Percentiles rank a stretch among this genome's conserved stretches.
These are phyloP conservation scores for Talaromyces atroroseus DNA, from an alignment of 2,329 filamentous ascomycete genomes.

Conservation along the genomic window DNA sequence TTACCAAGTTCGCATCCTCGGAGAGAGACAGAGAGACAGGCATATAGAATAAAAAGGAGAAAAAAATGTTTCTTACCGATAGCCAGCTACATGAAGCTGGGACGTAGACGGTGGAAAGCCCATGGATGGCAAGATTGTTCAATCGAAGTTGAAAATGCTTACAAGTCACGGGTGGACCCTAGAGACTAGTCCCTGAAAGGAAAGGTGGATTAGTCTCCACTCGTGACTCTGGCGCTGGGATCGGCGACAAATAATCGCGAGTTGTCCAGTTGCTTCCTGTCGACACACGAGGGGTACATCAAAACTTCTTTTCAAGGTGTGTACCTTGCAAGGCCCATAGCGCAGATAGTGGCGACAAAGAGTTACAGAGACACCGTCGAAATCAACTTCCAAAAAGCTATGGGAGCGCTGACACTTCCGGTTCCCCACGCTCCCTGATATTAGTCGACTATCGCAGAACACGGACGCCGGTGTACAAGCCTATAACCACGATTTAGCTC, in stretches of 20 bases:
- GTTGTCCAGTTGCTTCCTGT: too few relatives aligned
- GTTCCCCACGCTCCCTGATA: slow-evolving; percentile 2
- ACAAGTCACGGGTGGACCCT: neutral
- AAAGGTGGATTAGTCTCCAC: slow-evolving; percentile 1
- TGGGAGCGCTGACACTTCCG: slow-evolving; percentile 1
- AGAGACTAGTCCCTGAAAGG: slow-evolving; percentile 10
- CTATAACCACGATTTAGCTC: neutral
- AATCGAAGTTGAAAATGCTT: too few relatives aligned
- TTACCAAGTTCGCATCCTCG: slow-evolving; percentile 43
- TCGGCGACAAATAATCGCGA: neutral
- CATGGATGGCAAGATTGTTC: neutral
- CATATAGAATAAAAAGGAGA: neutral
- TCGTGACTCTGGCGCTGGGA: neutral
- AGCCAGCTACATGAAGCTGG: neutral
- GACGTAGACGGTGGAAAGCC: neutral
- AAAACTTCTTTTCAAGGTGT: too few relatives aligned
- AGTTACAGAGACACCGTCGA: neutral
- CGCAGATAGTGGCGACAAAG: neutral
- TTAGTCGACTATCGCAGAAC: neutral
- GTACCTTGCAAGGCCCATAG: neutral
- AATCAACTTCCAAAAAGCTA: neutral
- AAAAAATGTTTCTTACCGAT: neutral
- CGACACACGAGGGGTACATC: too few relatives aligned
- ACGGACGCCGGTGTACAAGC: neutral
- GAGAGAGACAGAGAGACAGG: slow-evolving; percentile 26